Percentiles rank a stretch among this genome's conserved stretches.
Conservation (phyloP, 371 early-diverging fungal genomes). For the Mortierella sp. region DNA sequence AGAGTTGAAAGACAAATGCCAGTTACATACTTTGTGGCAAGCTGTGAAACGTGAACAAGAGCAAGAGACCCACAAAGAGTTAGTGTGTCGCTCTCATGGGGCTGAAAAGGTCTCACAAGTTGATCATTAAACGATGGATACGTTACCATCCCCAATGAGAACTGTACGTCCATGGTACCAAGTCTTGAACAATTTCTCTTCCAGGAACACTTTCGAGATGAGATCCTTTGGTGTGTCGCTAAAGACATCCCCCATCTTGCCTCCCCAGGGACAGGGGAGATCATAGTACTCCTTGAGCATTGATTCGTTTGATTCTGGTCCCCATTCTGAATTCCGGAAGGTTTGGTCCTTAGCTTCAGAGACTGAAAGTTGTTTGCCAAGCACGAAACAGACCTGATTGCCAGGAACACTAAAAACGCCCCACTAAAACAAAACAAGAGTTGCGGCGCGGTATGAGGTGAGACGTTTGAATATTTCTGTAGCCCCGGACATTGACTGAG, state of each 20-base stretch:
- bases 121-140: too few species aligned
- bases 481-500: not conserved
- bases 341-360: constrained; percentile 9
- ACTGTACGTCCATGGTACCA: constrained; percentile 18
- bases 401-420: constrained; percentile 9
- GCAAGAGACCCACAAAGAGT: too few species aligned
- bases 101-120: too few species aligned
- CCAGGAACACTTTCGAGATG: constrained; percentile 10
- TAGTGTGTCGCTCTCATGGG: too few species aligned
- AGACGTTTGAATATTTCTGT: not conserved
- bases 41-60: not conserved
- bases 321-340: constrained; percentile 29
- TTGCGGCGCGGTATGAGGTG: too few species aligned
- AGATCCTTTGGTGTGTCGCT: constrained; percentile 3
- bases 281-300: constrained; percentile 1
- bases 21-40: constrained; percentile 8
- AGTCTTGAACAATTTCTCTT: constrained; percentile 9
- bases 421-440: constrained; percentile 10
- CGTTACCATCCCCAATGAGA: constrained; percentile 19
- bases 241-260: not conserved
- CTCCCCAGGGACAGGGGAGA: not conserved
- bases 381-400: constrained; percentile 17
- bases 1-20: too few species aligned
- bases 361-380: constrained; percentile 5
- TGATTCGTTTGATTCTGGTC: constrained; percentile 14